Conservation (phyloP, 1,139 yeast species). For the Debaryomyces udenii region DNA sequence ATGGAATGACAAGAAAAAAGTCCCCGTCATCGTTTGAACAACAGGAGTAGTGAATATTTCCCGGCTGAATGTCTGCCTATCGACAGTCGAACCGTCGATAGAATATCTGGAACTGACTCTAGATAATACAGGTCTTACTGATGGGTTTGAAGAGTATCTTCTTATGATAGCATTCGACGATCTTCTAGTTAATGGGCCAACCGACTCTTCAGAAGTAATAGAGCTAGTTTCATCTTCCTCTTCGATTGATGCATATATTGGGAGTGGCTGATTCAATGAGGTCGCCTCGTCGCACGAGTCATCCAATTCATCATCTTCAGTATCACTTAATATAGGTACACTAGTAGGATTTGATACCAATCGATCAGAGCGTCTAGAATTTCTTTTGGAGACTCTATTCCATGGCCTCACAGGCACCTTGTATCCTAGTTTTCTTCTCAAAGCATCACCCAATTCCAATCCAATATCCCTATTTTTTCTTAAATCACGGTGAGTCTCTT, state of each 20-base stretch:
- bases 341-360: background rate
- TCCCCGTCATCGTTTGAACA: constrained; percentile 42
- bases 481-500: constrained; percentile 57
- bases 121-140: constrained; percentile 12
- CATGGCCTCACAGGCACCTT: constrained; percentile 38
- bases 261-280: constrained; percentile 5
- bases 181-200: constrained; percentile 37
- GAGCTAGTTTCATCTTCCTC: constrained; percentile 19
- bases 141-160: constrained; percentile 36
- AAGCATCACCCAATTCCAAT: constrained; percentile 53
- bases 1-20: constrained; percentile 51
- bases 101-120: constrained; percentile 11
- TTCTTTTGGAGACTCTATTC: constrained; percentile 15
- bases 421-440: constrained; percentile 38
- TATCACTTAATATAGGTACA: background rate
- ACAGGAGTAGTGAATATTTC: constrained; percentile 39
- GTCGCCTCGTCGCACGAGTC: constrained; percentile 7
- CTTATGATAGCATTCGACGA: constrained; percentile 43
- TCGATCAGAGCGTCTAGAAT: background rate
- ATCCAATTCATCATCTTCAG: background rate
- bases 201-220: constrained; percentile 23
- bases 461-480: constrained; percentile 52
- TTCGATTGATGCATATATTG: constrained; percentile 14
- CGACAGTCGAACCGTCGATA: background rate
- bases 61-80: constrained; percentile 14